Conservation (phyloP, 371 early-diverging fungal genomes). For the Zopfochytrium polystomum region DNA sequence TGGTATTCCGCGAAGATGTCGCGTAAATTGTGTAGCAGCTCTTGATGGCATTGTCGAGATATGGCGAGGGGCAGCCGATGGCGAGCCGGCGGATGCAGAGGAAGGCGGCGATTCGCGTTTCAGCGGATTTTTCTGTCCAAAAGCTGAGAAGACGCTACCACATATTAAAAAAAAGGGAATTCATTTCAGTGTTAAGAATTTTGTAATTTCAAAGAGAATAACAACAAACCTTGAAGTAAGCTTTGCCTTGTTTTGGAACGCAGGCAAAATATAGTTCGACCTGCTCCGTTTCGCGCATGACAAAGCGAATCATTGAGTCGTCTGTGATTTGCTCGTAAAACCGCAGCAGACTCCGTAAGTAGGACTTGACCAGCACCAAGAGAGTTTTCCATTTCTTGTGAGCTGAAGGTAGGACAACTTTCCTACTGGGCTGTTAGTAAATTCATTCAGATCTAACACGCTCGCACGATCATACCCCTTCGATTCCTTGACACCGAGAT, state of each 20-base stretch:
- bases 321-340: conserved; percentile 77
- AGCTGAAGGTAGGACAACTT: conserved; percentile 53
- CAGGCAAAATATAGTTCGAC: conserved; percentile 72
- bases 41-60: conserved; percentile 39
- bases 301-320: conserved; percentile 72
- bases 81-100: conserved; percentile 74
- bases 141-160: conserved; percentile 31
- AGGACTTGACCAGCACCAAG: conserved; percentile 75
- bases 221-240: conserved; percentile 64
- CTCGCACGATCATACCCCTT: conserved; percentile 30
- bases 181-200: neutral
- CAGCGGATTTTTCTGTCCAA: conserved; percentile 49
- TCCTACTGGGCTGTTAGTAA: conserved; percentile 18
- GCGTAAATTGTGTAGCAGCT: conserved; percentile 80
- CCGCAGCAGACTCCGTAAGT: conserved; percentile 64
- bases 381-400: conserved; percentile 67
- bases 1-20: conserved; percentile 70
- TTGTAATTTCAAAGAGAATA: conserved; percentile 5
- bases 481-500: conserved; percentile 26
- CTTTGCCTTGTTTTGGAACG: conserved; percentile 73
- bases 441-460: neutral
- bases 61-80: conserved; percentile 37
- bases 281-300: conserved; percentile 75
- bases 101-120: conserved; percentile 75
- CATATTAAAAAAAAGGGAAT: neutral